Base-by-base conservation (phyloP, 1,284 basidiomycete genomes). In the Apiotrichum akiyoshidainum region DNA sequence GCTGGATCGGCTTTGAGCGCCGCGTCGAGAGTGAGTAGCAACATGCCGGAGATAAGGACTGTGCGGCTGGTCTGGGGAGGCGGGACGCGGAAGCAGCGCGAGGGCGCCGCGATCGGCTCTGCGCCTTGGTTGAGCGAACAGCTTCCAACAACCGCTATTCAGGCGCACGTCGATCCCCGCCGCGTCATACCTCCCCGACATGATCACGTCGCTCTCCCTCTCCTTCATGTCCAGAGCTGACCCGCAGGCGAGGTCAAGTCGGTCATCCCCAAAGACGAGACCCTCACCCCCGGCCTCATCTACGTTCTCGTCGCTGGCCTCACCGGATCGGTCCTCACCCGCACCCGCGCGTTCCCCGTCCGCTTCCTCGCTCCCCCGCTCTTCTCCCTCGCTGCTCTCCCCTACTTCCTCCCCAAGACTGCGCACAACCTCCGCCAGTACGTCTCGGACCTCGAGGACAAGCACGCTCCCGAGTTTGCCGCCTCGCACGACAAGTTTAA, bases 241-340 rank as follows among this genome's bases (percentile, higher is more conserved):
- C 37, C 4, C 21, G 4, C 62, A 93, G 91, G 81, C 60, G 86
- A 90, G 61, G 81, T 95, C 47, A 93, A 92, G 76, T 83, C 87
- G 7, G 83, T 96, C 67, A 79, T 90, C 26, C 85, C 89, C 1
- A 83, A 85, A 1, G 82, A 87, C 53, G 93, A 97, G 79, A 81
- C 86, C 1, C 83, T 96, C 41, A 92, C 87, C 8, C 93, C 93
- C 1, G 90, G 88, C 19, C 72, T 88, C 13, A 86, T 94, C 59
- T 94, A 93, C 79, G 87, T 92, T 56, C 90, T 91, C 49, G 85
- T 97, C 42, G 87, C 90, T 1, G 87, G 90, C 5, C 85, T 97
- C 48, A 88, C 89, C 0, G 90, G 89, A 1, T 90, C 90, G 57
- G 87, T 97, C 66, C 75, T 96, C 57, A 85, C 89, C 0, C 87